A percentile compares a stretch with the other conserved stretches of the same genome.
phyloP scores from a whole-genome alignment of 345 rosid species.

The Aurinia saxatilis region DNA sequence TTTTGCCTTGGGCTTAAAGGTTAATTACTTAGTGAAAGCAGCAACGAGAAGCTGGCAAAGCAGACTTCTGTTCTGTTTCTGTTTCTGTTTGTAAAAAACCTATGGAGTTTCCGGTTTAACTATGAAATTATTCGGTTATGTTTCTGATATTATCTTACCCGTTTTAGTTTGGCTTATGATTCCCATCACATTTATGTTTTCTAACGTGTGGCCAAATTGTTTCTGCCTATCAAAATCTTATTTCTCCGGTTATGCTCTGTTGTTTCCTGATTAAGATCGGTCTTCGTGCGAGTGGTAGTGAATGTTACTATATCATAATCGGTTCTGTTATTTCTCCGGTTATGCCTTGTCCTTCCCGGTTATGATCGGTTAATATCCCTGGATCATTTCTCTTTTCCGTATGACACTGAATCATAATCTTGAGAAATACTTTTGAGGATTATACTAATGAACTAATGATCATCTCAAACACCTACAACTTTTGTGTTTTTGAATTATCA shows the following conservation, averaged over 20 bases:
- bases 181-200: neutral
- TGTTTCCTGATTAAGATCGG: neutral
- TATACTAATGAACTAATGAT: no score
- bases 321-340: no score
- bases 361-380: no score
- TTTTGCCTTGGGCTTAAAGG: slow-evolving; percentile 62
- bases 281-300: neutral
- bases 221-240: neutral
- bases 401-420: no score
- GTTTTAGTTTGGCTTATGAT: neutral
- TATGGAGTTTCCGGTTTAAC: slow-evolving; percentile 1
- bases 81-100: slow-evolving; percentile 8
- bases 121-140: slow-evolving; percentile 1
- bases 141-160: neutral
- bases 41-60: slow-evolving; percentile 93
- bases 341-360: no score
- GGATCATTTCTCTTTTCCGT: neutral
- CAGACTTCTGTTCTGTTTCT: slow-evolving; percentile 26
- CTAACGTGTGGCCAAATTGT: neutral
- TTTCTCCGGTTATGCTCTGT: neutral
- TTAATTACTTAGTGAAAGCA: slow-evolving; percentile 75
- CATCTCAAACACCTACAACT: no score
- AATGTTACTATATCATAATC: neutral
- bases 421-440: no score
- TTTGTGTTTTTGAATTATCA: no score